Percentiles rank a stretch among this genome's conserved stretches.
These are phyloP conservation scores for Wickerhamomyces sydowiorum DNA, from an alignment of 805 yeast species.

Conservation along the genomic window DNA sequence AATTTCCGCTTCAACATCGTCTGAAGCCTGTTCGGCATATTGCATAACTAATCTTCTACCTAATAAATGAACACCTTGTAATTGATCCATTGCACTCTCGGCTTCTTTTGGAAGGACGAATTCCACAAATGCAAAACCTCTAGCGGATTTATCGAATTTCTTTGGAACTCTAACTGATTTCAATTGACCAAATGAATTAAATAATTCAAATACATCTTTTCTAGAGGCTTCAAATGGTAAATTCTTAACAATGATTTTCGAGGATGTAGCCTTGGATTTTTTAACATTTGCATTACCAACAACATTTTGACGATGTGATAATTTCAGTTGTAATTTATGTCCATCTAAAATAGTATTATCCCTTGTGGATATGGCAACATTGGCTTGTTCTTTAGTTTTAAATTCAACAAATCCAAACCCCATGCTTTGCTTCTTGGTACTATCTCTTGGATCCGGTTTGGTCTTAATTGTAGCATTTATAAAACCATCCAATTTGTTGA, in stretches of 20 bases:
- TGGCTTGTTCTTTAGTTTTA: constrained; percentile 70
- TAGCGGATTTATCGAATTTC: constrained; percentile 89
- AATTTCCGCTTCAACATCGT: constrained; percentile 84
- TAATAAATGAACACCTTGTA: constrained; percentile 92
- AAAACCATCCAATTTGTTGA: constrained; percentile 74
- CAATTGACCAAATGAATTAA: constrained; percentile 91
- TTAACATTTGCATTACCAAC: constrained; percentile 21
- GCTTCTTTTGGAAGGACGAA: constrained; percentile 85
- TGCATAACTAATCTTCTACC: constrained; percentile 95
- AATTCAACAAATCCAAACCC: constrained; percentile 97
- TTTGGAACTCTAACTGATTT: constrained; percentile 94
- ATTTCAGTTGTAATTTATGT: constrained; percentile 81
- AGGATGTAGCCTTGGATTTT: constrained; percentile 35
- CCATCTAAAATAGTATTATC: constrained; percentile 82
- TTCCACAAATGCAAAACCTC: constrained; percentile 98
- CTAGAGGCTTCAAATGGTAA: constrained; percentile 95
- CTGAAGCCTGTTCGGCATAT: constrained; percentile 79
- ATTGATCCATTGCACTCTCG: constrained; percentile 86
- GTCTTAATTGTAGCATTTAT: constrained; percentile 76
- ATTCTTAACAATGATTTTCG: constrained; percentile 90
- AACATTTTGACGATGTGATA: constrained; percentile 71
- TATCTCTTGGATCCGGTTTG: constrained; percentile 78
- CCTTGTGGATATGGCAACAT: constrained; percentile 62
- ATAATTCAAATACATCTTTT: constrained; percentile 86
- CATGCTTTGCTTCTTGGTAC: constrained; percentile 75